Percentiles rank a stretch among this genome's conserved stretches.
Conservation (phyloP, 2,329 filamentous ascomycete genomes). For the Chrysosphaeria jannelii region DNA sequence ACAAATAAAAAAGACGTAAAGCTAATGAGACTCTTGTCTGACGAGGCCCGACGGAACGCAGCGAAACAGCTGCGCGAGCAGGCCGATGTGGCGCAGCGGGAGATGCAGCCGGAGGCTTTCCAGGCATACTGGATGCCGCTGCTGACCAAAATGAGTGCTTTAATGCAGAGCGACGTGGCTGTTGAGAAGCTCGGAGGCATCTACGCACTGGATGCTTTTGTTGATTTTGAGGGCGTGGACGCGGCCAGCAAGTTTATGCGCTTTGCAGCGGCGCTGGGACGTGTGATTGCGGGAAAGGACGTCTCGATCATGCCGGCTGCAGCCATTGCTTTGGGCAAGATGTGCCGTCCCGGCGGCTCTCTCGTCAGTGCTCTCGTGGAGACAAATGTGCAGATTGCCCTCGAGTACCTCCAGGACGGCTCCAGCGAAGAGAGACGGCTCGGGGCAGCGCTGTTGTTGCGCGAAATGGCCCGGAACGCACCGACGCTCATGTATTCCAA, state of each 20-base stretch:
- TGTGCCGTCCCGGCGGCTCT: constrained; percentile 77
- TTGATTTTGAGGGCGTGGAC: constrained; percentile 91
- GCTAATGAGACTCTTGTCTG: constrained; percentile 9
- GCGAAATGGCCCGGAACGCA: constrained; percentile 74
- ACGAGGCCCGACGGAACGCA: constrained; percentile 20
- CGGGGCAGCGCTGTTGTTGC: constrained; percentile 67
- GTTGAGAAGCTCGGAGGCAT: constrained; percentile 77
- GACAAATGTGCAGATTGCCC: constrained; percentile 79
- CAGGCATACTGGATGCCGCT: constrained; percentile 22
- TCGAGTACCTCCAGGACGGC: constrained; percentile 93
- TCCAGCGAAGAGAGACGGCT: constrained; percentile 80
- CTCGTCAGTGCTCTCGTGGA: constrained; percentile 89
- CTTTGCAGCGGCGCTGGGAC: constrained; percentile 72
- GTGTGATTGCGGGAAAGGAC: constrained; percentile 70
- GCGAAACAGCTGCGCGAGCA: constrained; percentile 20
- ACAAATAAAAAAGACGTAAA: too few species aligned
- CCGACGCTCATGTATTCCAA: constrained; percentile 89
- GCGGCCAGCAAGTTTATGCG: constrained; percentile 77
- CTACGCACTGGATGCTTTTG: constrained; percentile 68
- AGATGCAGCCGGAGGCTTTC: constrained; percentile 49
- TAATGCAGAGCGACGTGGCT: constrained; percentile 65
- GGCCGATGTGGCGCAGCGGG: not conserved
- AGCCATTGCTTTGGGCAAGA: constrained; percentile 60
- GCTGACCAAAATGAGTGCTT: constrained; percentile 23
- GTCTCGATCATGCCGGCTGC: constrained; percentile 73